Evolutionary conservation across 2,329 filamentous ascomycete species (phyloP), one percentile per base, ranked within the genome.

Genomic region (Pseudocercospora musae): DNA sequence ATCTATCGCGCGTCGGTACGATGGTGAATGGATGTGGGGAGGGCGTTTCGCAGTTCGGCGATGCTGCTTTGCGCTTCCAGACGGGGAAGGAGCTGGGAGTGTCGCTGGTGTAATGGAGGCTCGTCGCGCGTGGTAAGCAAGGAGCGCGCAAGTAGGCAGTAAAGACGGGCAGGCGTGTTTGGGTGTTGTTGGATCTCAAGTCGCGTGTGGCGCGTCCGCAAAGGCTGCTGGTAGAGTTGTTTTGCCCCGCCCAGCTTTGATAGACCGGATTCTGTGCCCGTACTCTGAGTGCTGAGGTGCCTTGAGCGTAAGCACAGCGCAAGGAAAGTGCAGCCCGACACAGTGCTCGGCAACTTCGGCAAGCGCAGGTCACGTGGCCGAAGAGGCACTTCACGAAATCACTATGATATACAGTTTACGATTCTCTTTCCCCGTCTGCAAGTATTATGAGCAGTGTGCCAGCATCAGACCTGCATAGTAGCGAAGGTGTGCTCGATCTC

Each of bases 41-140:
- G 15, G 29, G 18, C 21, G n/a, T 18, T 33, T n/a, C 25, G 15
- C 46, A 54, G 54, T 58, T 49, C 50, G 56, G 60, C 44, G 60
- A 59, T 63, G 60, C 55, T 63, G 54, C 20, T 57, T 40, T 27
- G 55, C 55, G 55, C 42, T 57, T 46, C 55, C 37, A 33, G 55
- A 57, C 49, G 55, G 55, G 55, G 40, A 48, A 57, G 40, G 54
- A 57, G 37, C 40, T 57, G 55, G 42, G 40, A 10, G 55, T 25
- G n/a, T 18, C 52, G 55, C 55, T 57, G 55, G 55, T 25, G 37
- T 44, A 31, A 37, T 57, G 54, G 40, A 23, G 13, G 33, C 20
- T 42, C 18, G 54, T 23, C 15, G 54, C 33, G 54, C 54, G 37
- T n/a, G 27, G n/a, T 29, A 20, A 15, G 27, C 31, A 25, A 21